These are phyloP conservation scores for Curvularia hawaiiensis DNA, from an alignment of 2,329 filamentous ascomycete species.

Conservation along the genomic window DNA sequence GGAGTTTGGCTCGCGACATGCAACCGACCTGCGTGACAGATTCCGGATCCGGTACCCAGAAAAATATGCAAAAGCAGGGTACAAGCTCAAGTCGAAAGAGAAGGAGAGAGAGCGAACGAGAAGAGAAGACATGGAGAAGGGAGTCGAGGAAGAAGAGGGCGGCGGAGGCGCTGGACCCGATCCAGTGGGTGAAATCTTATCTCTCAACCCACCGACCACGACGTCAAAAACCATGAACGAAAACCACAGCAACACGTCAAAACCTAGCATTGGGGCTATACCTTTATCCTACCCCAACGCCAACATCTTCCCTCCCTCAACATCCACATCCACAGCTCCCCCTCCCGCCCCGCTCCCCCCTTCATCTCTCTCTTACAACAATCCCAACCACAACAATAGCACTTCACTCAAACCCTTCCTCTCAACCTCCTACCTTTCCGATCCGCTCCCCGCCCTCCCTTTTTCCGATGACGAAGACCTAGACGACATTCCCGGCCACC, in stretches of 20 bases:
- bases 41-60: constrained; percentile 65
- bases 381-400: not conserved
- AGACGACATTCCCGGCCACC: constrained; percentile 26
- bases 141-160: constrained; percentile 12
- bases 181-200: not conserved
- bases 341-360: not conserved
- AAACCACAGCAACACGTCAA: not conserved
- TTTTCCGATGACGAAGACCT: constrained; percentile 19
- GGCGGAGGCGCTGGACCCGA: not conserved
- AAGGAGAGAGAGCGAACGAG: constrained; percentile 24
- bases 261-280: not conserved
- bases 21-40: constrained; percentile 65
- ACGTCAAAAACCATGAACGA: not conserved
- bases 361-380: not conserved
- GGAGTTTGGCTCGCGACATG: constrained; percentile 56
- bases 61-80: constrained; percentile 58
- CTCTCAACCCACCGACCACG: not conserved
- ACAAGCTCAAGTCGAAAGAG: constrained; percentile 46
- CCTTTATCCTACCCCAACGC: not conserved
- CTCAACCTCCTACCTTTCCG: constrained; percentile 11
- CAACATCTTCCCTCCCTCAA: not conserved
- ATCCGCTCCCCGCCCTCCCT: constrained; percentile 11
- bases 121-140: not conserved
- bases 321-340: not conserved
- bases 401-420: constrained; percentile 10